These are phyloP conservation scores for Tolypocladium guangdongense DNA, from an alignment of 2,329 filamentous ascomycete species.

Conservation along the genomic window DNA sequence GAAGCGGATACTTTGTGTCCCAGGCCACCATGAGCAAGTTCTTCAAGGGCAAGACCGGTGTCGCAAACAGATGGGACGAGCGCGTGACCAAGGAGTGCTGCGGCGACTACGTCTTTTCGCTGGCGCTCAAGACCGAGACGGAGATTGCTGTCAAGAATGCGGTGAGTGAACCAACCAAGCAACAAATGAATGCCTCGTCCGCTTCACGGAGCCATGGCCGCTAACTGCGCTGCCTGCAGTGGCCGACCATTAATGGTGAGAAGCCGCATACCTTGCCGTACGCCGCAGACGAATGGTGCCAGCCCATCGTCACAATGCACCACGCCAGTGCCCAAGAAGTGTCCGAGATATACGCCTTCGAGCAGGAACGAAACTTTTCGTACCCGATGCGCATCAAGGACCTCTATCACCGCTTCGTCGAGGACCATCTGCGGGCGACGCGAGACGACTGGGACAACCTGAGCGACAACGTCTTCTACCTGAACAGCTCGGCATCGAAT, in stretches of 20 bases:
- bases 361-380: conserved; percentile 25
- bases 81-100: conserved; percentile 32
- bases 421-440: conserved; percentile 22
- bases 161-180: conserved; percentile 18
- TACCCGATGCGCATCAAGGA: conserved; percentile 32
- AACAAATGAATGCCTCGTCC: background rate
- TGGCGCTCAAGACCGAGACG: conserved; percentile 33
- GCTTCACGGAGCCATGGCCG: background rate
- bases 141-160: conserved; percentile 28
- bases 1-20: conserved; percentile 43
- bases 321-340: conserved; percentile 40
- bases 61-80: conserved; percentile 36
- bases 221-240: conserved; percentile 17
- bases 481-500: conserved; percentile 18
- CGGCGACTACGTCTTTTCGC: conserved; percentile 39
- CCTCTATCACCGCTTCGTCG: conserved; percentile 35
- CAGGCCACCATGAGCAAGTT: conserved; percentile 36
- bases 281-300: conserved; percentile 39
- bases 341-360: conserved; percentile 39
- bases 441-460: conserved; percentile 44
- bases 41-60: conserved; percentile 28
- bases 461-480: conserved; percentile 32
- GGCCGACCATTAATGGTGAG: conserved; percentile 45
- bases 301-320: conserved; percentile 45
- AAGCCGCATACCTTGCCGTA: conserved; percentile 41